Evolutionary conservation across 2,329 filamentous ascomycete genomes (phyloP).

Genomic region (Coniella lustricola): DNA sequence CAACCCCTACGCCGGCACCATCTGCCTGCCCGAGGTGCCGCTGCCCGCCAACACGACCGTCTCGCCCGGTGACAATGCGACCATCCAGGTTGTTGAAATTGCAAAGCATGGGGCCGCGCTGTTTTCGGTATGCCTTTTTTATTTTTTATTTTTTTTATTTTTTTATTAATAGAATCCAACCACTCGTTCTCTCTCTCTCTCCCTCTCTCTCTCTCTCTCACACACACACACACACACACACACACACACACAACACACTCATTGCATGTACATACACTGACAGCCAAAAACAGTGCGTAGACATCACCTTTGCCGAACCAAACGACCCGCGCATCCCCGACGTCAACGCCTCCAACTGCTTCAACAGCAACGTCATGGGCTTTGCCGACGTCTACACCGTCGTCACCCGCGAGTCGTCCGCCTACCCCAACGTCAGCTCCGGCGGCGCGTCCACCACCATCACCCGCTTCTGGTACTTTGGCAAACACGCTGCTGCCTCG

Average conservation of each 20-base stretch:
- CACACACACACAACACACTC: no score
- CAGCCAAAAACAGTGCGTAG: conserved; percentile 64
- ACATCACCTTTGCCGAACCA: conserved; percentile 84
- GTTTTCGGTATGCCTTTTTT: conserved; percentile 57
- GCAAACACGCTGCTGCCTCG: conserved; percentile 16
- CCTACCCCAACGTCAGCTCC: conserved; percentile 27
- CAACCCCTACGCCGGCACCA: conserved; percentile 75
- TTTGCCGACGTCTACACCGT: conserved; percentile 73
- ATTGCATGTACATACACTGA: no score
- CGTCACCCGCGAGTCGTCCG: conserved; percentile 38
- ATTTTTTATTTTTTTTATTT: neutral
- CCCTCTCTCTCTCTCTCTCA: no score
- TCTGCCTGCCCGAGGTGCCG: conserved; percentile 86
- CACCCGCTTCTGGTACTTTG: conserved; percentile 21
- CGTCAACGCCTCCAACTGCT: conserved; percentile 79
- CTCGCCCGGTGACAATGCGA: conserved; percentile 78
- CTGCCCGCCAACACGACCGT: conserved; percentile 66
- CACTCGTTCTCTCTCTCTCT: neutral
- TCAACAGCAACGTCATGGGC: conserved; percentile 72
- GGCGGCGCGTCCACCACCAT: conserved; percentile 20
- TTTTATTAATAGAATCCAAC: neutral
- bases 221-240: no score
- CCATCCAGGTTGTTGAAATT: conserved; percentile 79
- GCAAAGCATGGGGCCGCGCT: conserved; percentile 78
- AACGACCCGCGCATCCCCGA: conserved; percentile 57